Base-by-base conservation (phyloP, 2,329 filamentous ascomycete genomes). In the Aspergillus versicolor region DNA sequence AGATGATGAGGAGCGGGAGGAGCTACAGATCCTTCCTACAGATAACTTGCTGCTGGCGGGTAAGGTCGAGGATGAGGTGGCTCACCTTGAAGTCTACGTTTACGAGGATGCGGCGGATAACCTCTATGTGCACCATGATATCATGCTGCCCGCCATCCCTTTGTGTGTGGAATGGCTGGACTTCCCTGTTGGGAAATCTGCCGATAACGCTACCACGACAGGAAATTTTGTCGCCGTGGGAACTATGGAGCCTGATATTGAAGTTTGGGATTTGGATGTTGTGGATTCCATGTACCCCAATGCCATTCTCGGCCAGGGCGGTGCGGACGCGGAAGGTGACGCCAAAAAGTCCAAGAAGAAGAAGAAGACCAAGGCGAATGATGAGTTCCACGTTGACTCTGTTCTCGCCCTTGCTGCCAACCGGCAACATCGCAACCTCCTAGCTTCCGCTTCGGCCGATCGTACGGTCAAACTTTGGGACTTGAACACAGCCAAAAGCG, bases 391-490 rank as follows among this genome's bases (percentile, higher is more conserved):
- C 75, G 91, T 97, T 57, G 94, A 97, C 74, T 90, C 94, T 1
- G 89, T 99, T 27, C 84, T 99, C 43, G 89, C 93, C 5, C 86
- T 99, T 43, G 89, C 94, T 3, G 91, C 92, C 49, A 99, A 99
- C 80, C 84, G 92, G 68, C 88, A 92, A 70, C 93, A 99, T 78
- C 88, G 92, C 62, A 97, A 97, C 73, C 83, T 99, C 57, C 85
- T 99, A 45, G 94, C 94, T 12, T 97, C 93, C 0, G 91, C 90
- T 2, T 99, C 94, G 1, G 94, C 94, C 19, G 94, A 99, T 79
- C 92, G 92, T 79, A 99, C 94, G 3, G 88, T 97, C 70, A 99
- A 99, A 81, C 84, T 99, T 19, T 99, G 94, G 94, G 94, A 99
- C 73, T 81, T 99, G 61, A 90, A 92, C 79, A 97, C 91, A 3